Conservation (phyloP, 192 early-diverging fungal genomes). For the Coemansia sp. region DNA sequence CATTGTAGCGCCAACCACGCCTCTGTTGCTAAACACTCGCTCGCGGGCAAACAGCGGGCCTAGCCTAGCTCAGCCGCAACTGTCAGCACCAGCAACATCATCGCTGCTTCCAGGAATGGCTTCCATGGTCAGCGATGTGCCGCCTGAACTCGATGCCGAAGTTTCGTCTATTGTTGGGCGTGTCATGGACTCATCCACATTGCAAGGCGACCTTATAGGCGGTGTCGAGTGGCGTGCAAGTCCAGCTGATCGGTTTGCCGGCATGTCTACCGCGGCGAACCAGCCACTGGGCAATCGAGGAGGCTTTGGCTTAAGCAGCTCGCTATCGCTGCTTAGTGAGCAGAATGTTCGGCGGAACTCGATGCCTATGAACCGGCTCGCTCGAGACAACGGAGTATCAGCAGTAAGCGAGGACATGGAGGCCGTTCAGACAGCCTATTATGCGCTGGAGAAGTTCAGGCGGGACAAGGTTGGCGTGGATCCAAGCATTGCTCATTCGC, state of each 20-base stretch:
- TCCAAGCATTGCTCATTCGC: not conserved
- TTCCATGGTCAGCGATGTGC: conserved; percentile 9
- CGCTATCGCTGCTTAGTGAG: conserved; percentile 16
- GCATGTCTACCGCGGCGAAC: not conserved
- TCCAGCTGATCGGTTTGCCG: conserved; percentile 7
- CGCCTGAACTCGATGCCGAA: conserved; percentile 46
- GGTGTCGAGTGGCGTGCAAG: conserved; percentile 46
- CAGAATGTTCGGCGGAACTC: conserved; percentile 36
- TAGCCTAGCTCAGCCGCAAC: conserved; percentile 8
- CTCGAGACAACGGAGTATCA: not conserved
- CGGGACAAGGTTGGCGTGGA: conserved; percentile 10
- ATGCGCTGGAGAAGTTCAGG: conserved; percentile 39
- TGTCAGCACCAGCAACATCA: conserved; percentile 1
- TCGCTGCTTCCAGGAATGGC: conserved; percentile 3
- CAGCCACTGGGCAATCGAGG: not conserved
- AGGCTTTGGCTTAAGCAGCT: conserved; percentile 4
- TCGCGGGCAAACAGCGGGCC: conserved; percentile 41
- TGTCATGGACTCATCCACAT: conserved; percentile 41
- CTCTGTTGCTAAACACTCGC: conserved; percentile 15
- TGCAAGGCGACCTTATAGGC: conserved; percentile 37
- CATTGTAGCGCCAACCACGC: conserved; percentile 6
- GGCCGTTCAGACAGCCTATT: conserved; percentile 27
- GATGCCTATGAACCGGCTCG: conserved; percentile 21
- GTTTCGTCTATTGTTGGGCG: conserved; percentile 46
- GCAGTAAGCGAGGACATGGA: conserved; percentile 15